Evolutionary conservation across 371 early-diverging fungal genomes (phyloP).

Genomic region (Dinochytrium kinnereticum): DNA sequence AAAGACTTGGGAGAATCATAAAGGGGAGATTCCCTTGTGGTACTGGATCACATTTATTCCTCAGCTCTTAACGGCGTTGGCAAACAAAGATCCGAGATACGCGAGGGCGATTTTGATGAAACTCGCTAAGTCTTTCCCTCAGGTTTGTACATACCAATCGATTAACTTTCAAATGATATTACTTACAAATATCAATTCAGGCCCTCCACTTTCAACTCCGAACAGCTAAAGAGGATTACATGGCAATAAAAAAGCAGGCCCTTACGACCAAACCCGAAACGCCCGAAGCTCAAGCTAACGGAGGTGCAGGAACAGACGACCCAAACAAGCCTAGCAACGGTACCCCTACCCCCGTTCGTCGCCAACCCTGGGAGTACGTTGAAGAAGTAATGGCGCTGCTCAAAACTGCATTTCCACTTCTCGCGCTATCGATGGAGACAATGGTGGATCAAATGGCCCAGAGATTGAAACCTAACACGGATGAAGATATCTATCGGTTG

Average conservation of each 20-base stretch:
- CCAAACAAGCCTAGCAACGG: constrained; percentile 24
- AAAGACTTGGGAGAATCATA: constrained; percentile 85
- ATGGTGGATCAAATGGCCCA: constrained; percentile 96
- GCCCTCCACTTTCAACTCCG: constrained; percentile 94
- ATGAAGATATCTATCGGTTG: constrained; percentile 95
- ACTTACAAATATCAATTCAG: constrained; percentile 37
- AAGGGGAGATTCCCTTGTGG: constrained; percentile 91
- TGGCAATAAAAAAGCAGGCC: constrained; percentile 64
- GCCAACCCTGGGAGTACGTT: constrained; percentile 74
- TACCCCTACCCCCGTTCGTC: constrained; percentile 41
- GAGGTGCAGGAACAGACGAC: constrained; percentile 12
- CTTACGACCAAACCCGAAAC: constrained; percentile 10
- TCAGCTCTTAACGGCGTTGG: constrained; percentile 82
- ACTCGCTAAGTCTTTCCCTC: constrained; percentile 95
- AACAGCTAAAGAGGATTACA: constrained; percentile 87
- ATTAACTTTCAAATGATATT: constrained; percentile 3
- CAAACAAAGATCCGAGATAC: constrained; percentile 80
- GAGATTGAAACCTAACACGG: constrained; percentile 89
- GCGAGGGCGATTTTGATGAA: constrained; percentile 82
- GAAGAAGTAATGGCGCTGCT: constrained; percentile 96
- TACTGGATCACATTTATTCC: constrained; percentile 98
- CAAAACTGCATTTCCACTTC: constrained; percentile 93
- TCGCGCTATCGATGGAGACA: constrained; percentile 95
- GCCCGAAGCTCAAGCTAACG: not conserved
- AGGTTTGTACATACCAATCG: constrained; percentile 69